A percentile compares a stretch with the other conserved stretches of the same genome.
Conservation (phyloP, 192 early-diverging fungal species). For the Umbelopsis isabellina region DNA sequence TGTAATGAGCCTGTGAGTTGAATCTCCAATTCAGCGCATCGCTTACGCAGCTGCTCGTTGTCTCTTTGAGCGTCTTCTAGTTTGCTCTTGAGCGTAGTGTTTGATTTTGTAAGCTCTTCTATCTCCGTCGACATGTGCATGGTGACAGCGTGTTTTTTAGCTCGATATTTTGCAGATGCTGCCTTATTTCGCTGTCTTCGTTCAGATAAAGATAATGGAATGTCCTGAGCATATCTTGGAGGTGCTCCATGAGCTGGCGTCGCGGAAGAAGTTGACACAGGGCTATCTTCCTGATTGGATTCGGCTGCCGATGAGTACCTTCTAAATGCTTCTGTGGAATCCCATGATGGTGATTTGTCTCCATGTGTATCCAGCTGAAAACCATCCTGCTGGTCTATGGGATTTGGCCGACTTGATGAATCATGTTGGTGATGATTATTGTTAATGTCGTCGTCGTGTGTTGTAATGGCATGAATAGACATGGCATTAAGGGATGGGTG, state of each 20-base stretch:
- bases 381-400: neutral
- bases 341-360: neutral
- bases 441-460: neutral
- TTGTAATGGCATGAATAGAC: slow-evolving; percentile 16
- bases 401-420: neutral
- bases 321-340: neutral
- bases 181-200: slow-evolving; percentile 58
- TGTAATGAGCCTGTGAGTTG: neutral
- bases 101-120: neutral
- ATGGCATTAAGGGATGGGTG: neutral
- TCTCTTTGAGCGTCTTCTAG: slow-evolving; percentile 1
- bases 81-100: neutral
- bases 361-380: neutral
- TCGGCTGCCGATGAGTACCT: slow-evolving; percentile 10
- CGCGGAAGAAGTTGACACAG: neutral
- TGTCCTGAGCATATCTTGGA: slow-evolving; percentile 8
- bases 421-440: neutral
- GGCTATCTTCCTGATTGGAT: neutral
- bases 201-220: slow-evolving; percentile 49
- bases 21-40: neutral
- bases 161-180: slow-evolving; percentile 62
- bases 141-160: slow-evolving; percentile 44
- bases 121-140: neutral
- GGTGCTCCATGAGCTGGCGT: neutral
- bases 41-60: neutral